A percentile compares a stretch with the other conserved stretches of the same genome.
Evolutionary conservation across 1,284 basidiomycete genomes (phyloP).

Genomic region (Athelia sp.): DNA sequence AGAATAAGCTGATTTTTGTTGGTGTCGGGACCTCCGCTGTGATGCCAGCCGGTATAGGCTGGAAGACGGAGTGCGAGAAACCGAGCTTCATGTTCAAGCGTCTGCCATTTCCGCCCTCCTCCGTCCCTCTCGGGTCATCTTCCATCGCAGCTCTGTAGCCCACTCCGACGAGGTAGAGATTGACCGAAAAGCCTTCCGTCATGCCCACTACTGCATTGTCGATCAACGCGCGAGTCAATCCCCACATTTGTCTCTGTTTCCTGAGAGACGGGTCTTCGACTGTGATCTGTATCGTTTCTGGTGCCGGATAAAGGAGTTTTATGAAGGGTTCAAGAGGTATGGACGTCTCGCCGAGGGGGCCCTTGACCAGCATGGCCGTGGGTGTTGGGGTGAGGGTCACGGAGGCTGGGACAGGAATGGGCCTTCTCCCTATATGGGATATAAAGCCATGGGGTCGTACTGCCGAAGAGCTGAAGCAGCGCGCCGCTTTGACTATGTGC

Average conservation of each 20-base stretch:
- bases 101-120: conserved; percentile 53
- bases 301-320: conserved; percentile 50
- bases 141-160: conserved; percentile 91
- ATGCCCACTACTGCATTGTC: conserved; percentile 90
- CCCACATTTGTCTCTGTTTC: conserved; percentile 88
- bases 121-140: conserved; percentile 67
- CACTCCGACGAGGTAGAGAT: conserved; percentile 89
- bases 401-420: conserved; percentile 66
- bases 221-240: conserved; percentile 85
- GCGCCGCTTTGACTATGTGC: conserved; percentile 19
- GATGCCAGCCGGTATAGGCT: conserved; percentile 80
- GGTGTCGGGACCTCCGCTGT: conserved; percentile 67
- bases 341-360: conserved; percentile 72
- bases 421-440: conserved; percentile 81
- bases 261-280: conserved; percentile 73
- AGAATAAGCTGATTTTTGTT: conserved; percentile 65
- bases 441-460: conserved; percentile 31
- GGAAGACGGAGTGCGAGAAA: conserved; percentile 82
- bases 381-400: conserved; percentile 57
- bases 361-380: conserved; percentile 56
- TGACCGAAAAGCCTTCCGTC: conserved; percentile 80
- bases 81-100: conserved; percentile 88
- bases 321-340: conserved; percentile 70
- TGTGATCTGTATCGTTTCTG: conserved; percentile 50
- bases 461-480: conserved; percentile 42